Percentiles rank a stretch among this genome's conserved stretches.
Evolutionary conservation across 2,329 filamentous ascomycete species (phyloP).

Genomic region (Epichloe uncinata): DNA sequence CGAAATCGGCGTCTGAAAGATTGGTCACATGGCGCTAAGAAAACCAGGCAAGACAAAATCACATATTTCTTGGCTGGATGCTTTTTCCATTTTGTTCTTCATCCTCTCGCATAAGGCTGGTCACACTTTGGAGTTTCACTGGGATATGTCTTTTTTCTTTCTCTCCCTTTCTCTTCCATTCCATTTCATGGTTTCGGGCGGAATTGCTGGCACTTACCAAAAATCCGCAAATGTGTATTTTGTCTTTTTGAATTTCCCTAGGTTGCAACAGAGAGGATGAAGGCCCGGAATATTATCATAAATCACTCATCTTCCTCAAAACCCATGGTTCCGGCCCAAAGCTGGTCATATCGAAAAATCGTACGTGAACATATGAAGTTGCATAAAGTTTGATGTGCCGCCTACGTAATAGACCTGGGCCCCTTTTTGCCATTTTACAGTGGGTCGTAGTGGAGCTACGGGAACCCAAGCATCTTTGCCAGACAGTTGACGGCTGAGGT

Average conservation of each 20-base stretch:
- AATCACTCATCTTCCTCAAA: neutral
- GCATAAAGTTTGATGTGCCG: too few relatives aligned
- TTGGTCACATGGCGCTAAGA: neutral
- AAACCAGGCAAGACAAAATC: neutral
- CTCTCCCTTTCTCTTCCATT: neutral
- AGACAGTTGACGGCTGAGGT: neutral
- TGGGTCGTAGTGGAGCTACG: neutral
- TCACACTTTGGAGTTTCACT: neutral
- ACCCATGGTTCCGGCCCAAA: too few relatives aligned
- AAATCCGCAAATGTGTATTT: neutral
- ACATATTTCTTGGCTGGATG: too few relatives aligned
- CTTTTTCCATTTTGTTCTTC: neutral
- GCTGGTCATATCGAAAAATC: too few relatives aligned
- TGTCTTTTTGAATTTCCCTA: neutral
- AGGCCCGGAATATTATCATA: neutral
- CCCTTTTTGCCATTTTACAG: neutral
- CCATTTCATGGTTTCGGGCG: neutral
- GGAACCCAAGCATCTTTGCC: too few relatives aligned
- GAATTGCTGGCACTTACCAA: neutral
- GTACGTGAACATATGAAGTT: too few relatives aligned
- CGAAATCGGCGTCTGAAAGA: neutral
- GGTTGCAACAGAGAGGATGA: neutral
- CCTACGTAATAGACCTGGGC: too few relatives aligned
- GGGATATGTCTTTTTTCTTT: neutral
- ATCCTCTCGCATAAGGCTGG: neutral